Evolutionary conservation across 805 yeast genomes (phyloP), one percentile per base, ranked within the genome.

Genomic region (Pichia thaimueangensis): DNA sequence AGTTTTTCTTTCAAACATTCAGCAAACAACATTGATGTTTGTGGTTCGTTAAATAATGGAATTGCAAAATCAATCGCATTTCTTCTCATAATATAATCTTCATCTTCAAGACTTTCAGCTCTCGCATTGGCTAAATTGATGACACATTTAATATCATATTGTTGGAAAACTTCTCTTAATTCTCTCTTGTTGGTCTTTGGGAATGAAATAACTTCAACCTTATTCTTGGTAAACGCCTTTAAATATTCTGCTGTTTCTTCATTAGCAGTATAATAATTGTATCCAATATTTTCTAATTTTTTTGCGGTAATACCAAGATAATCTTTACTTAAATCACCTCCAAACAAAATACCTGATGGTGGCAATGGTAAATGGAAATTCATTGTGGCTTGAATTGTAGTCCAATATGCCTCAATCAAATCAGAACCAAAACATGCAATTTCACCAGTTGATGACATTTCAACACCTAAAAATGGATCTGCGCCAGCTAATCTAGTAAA

Each of bases 361-460:
- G 97, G 96, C 59, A 74, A 70, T 49, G 98, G 98, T 39, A 93
- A 78, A 58, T 86, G 75, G 80, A 93, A 93, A 75, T 91, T 91
- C 97, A 89, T 93, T 31, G 96, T 88, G 39, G 96, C 77, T 73
- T 93, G 97, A 56, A 91, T 79, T 13, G 97, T 82, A 35, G 97
- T 83, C 97, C 97, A 93, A 76, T 93, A 93, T 28, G 97, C 96
- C 67, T 93, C 97, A 43, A 74, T 56, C 49, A 83, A 64, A 64
- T 86, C 82, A 48, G 71, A 71, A 55, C 99, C 99, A 62, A 93
- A 93, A 62, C 96, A 86, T 24, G 98, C 98, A 62, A 93, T 85
- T 70, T 93, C 99, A 66, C 99, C 99, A 40, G 99, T 93, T 11
- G 97, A 89, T 6, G 97, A 82, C 99, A 93, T 93, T 71, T 93